phyloP scores from a whole-genome alignment of 352 stramenopile species.

The Bremia lactucae region DNA sequence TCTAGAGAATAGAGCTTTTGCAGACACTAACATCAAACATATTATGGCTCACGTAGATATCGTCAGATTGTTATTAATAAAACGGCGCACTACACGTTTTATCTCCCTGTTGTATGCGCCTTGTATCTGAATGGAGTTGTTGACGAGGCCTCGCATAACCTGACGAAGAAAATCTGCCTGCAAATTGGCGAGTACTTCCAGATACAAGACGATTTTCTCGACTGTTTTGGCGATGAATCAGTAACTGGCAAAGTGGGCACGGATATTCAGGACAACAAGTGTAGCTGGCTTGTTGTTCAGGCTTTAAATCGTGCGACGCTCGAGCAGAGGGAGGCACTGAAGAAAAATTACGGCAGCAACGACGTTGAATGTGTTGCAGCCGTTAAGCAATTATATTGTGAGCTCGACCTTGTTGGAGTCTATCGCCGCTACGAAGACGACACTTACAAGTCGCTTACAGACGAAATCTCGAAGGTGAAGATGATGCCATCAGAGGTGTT shows the following conservation, averaged over 20 bases:
- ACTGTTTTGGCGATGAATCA: constrained; percentile 92
- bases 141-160: constrained; percentile 57
- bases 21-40: constrained; percentile 1
- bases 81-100: constrained; percentile 99
- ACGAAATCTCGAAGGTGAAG: constrained; percentile 70
- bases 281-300: constrained; percentile 96
- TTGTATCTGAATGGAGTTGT: constrained; percentile 85
- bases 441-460: constrained; percentile 75
- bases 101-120: constrained; percentile 89
- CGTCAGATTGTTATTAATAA: constrained; percentile 96
- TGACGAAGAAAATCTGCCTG: constrained; percentile 91
- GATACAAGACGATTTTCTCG: constrained; percentile 98
- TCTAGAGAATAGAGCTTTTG: neutral
- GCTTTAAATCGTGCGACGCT: constrained; percentile 67
- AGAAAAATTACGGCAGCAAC: constrained; percentile 90
- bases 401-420: constrained; percentile 80
- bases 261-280: constrained; percentile 99
- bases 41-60: constrained; percentile 31
- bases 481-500: constrained; percentile 89
- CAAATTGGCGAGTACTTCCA: constrained; percentile 99
- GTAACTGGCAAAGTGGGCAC: constrained; percentile 93
- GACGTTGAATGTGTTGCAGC: constrained; percentile 61
- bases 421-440: constrained; percentile 93
- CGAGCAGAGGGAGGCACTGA: constrained; percentile 71
- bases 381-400: constrained; percentile 92